These are phyloP conservation scores for Auricularia sp. DNA, from an alignment of 768 basidiomycete species.

Conservation along the genomic window DNA sequence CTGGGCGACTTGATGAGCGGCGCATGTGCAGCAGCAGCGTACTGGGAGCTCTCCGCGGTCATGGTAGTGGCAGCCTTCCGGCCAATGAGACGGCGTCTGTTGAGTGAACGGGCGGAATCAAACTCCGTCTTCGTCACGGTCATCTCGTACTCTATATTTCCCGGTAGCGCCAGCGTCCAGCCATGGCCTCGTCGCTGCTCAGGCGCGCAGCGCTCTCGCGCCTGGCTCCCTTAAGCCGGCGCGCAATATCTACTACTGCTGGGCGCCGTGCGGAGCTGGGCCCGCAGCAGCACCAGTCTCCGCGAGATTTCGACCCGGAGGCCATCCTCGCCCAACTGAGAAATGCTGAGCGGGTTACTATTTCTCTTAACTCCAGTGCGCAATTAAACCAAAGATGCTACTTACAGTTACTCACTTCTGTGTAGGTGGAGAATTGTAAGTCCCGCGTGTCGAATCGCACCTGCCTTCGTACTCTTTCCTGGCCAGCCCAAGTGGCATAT, in stretches of 20 bases:
- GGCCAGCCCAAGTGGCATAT: too few relatives aligned
- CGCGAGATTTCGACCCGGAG: neutral
- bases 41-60: constrained; percentile 41
- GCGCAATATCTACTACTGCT: neutral
- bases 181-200: neutral
- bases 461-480: too few relatives aligned
- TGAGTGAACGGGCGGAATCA: too few relatives aligned
- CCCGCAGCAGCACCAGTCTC: neutral
- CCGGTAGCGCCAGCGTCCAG: too few relatives aligned
- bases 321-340: neutral
- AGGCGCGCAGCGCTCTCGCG: neutral
- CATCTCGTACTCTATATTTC: too few relatives aligned
- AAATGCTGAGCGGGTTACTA: neutral
- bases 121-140: too few relatives aligned
- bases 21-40: constrained; percentile 61
- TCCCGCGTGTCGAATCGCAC: too few relatives aligned
- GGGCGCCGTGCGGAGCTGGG: neutral
- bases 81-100: too few relatives aligned
- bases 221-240: neutral
- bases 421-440: too few relatives aligned
- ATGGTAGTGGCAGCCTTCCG: neutral
- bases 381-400: neutral
- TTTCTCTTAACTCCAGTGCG: neutral
- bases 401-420: neutral
- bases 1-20: constrained; percentile 91